These are phyloP conservation scores for Kwoniella sp. DNA, from an alignment of 768 basidiomycete species.

Conservation along the genomic window DNA sequence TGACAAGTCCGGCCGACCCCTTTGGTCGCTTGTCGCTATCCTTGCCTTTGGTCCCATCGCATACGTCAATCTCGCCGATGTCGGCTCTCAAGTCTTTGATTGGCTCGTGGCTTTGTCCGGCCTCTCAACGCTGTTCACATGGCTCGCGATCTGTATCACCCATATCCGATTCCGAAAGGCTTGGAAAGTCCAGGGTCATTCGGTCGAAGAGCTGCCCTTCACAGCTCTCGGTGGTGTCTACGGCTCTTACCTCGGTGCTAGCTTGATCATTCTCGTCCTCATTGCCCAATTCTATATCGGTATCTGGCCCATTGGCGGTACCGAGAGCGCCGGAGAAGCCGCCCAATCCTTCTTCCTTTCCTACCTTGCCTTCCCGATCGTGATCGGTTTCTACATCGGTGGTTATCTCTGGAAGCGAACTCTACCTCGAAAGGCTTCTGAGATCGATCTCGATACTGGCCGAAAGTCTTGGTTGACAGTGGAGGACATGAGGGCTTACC, in stretches of 20 bases:
- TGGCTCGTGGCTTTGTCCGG: constrained; percentile 67
- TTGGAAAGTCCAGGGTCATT: constrained; percentile 62
- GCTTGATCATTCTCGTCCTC: constrained; percentile 62
- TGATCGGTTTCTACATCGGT: constrained; percentile 45
- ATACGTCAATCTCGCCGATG: constrained; percentile 41
- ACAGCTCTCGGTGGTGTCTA: constrained; percentile 59
- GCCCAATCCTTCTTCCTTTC: constrained; percentile 52
- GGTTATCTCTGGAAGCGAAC: constrained; percentile 51
- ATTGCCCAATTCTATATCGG: constrained; percentile 57
- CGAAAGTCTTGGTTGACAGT: constrained; percentile 54
- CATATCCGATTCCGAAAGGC: constrained; percentile 68
- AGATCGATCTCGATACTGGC: constrained; percentile 56
- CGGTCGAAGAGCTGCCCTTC: constrained; percentile 64
- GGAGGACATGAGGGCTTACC: constrained; percentile 49
- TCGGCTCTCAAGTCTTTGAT: constrained; percentile 38
- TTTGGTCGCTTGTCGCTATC: constrained; percentile 60
- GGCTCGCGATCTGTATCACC: constrained; percentile 61
- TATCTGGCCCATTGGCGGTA: constrained; percentile 49
- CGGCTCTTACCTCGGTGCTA: constrained; percentile 59
- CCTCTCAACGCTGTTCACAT: constrained; percentile 69
- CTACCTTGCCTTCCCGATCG: constrained; percentile 50
- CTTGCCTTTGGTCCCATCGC: constrained; percentile 44
- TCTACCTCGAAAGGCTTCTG: constrained; percentile 37
- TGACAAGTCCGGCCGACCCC: constrained; percentile 67
- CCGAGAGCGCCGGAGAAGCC: constrained; percentile 24